Evolutionary conservation across 2,329 filamentous ascomycete genomes (phyloP).

Genomic region (Didymella lethalis): DNA sequence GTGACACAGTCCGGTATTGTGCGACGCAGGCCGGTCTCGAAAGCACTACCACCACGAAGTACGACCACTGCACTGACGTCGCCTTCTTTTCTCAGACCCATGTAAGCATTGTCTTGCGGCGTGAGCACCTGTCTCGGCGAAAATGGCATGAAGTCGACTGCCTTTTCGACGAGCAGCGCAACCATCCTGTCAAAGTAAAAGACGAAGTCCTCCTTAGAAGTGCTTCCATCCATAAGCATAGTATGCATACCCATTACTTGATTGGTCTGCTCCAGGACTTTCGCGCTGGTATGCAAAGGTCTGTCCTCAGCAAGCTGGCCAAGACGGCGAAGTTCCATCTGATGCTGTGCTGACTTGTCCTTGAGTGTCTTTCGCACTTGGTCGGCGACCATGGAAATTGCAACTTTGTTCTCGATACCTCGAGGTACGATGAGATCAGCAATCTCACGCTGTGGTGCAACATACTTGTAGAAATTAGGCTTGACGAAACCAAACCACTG

Average conservation of each 20-base stretch:
- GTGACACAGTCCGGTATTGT: conserved; percentile 93
- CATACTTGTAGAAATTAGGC: conserved; percentile 93
- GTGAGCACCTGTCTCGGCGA: conserved; percentile 70
- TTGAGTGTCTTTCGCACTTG: conserved; percentile 88
- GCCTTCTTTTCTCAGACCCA: conserved; percentile 74
- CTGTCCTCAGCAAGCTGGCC: conserved; percentile 75
- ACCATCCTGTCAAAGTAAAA: conserved; percentile 96
- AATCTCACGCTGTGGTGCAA: conserved; percentile 88
- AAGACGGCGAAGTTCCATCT: conserved; percentile 77
- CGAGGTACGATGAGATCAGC: conserved; percentile 96
- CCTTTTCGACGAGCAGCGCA: conserved; percentile 80
- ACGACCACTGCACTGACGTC: conserved; percentile 78
- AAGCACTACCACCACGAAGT: conserved; percentile 84
- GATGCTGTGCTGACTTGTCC: conserved; percentile 84
- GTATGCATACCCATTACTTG: conserved; percentile 91
- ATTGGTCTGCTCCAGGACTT: conserved; percentile 76
- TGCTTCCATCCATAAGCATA: conserved; percentile 82
- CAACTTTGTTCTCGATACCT: conserved; percentile 92
- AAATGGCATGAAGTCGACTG: conserved; percentile 67
- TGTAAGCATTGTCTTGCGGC: conserved; percentile 72
- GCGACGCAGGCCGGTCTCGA: conserved; percentile 86
- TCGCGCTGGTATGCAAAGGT: conserved; percentile 76
- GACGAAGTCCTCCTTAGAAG: conserved; percentile 86
- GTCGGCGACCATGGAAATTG: conserved; percentile 93
- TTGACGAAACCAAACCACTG: conserved; percentile 98